phyloP scores from a whole-genome alignment of 164 flowering plant species.

The Brasenia schreberi region DNA sequence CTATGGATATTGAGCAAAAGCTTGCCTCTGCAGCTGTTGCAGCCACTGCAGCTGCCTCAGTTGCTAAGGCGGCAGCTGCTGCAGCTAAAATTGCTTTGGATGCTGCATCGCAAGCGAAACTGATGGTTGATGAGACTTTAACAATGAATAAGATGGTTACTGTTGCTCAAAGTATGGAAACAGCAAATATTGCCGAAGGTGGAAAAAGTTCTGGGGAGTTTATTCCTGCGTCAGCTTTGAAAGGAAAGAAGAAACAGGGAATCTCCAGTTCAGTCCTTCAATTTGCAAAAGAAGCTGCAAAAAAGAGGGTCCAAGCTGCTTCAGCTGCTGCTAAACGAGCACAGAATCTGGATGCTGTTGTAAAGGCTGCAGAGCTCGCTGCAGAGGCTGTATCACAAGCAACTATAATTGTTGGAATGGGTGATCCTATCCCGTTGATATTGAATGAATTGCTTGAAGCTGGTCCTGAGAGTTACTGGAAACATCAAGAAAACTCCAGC shows the following conservation, averaged over 20 bases:
- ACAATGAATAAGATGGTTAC: conserved; percentile 10
- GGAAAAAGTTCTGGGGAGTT: conserved; percentile 11
- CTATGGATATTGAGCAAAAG: conserved; percentile 46
- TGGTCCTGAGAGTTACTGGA: conserved; percentile 69
- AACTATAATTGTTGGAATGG: conserved; percentile 73
- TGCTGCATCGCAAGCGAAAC: conserved; percentile 88
- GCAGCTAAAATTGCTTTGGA: conserved; percentile 87
- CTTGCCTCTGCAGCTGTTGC: conserved; percentile 76
- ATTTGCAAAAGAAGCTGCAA: conserved; percentile 78
- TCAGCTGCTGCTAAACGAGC: conserved; percentile 82
- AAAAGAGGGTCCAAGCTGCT: conserved; percentile 77
- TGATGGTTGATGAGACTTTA: conserved; percentile 76
- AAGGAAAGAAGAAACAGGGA: conserved; percentile 20
- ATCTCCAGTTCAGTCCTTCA: conserved; percentile 41
- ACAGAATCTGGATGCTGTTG: conserved; percentile 83
- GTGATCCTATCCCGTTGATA: conserved; percentile 58
- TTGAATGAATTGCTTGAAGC: conserved; percentile 42
- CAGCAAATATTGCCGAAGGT: conserved; percentile 13
- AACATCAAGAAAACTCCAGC: conserved; percentile 10
- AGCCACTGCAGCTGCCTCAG: conserved; percentile 85
- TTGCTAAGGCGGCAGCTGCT: conserved; percentile 97
- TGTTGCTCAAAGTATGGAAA: conserved; percentile 6
- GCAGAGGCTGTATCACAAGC: conserved; percentile 95
- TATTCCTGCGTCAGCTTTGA: conserved; percentile 1
- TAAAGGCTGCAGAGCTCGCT: conserved; percentile 90